Evolutionary conservation across 768 basidiomycete genomes (phyloP), one percentile per base, ranked within the genome.

Genomic region (Tylopilus rubrobrunneus): DNA sequence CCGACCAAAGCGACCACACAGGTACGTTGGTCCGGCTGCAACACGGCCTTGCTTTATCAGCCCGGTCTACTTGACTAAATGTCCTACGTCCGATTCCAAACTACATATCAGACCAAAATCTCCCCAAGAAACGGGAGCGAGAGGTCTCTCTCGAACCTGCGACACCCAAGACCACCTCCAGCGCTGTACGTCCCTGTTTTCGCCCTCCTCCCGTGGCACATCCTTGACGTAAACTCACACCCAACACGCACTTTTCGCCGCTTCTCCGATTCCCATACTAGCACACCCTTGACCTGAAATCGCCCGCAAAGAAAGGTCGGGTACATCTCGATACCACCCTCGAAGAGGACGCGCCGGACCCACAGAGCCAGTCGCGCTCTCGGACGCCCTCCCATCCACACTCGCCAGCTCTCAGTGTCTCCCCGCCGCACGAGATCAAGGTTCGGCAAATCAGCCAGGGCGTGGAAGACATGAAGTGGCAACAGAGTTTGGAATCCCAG

Each of bases 391-490:
- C 71, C 5, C 45, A 63, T 19, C 62, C 71, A 2, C 58, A 64
- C 23, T 69, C 67, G 0, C 67, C 66, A 3, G 60, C 44, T 5
- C 62, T 67, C 31, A 76, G 76, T 49, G 77, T 75, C 51, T 89
- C 89, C n/a, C 87, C 89, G 4, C 85, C 84, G 4, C 81, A 83
- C 59, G 87, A 89, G 69, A 81, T 86, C 72, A 89, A 87, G 74
- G 82, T 87, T 53, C 79, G 85, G 48, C 87, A 89, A 72, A 87
- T 89, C 61, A 88, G 86, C 57, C 84, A 84, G 63, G 85, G 86
- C 27, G 87, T 89, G 31, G 87, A 88, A 67, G 88, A 89, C 64
- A 79, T 89, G 57, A 83, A 75, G 64, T 87, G 86, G 87, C 76
- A 78, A 66, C 83, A 80, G 53, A 69, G 34, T 29, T 15, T 56